A percentile compares a stretch with the other conserved stretches of the same genome.
phyloP scores from a whole-genome alignment of 129 eudicot genomes.

The Centaurea solstitialis region DNA sequence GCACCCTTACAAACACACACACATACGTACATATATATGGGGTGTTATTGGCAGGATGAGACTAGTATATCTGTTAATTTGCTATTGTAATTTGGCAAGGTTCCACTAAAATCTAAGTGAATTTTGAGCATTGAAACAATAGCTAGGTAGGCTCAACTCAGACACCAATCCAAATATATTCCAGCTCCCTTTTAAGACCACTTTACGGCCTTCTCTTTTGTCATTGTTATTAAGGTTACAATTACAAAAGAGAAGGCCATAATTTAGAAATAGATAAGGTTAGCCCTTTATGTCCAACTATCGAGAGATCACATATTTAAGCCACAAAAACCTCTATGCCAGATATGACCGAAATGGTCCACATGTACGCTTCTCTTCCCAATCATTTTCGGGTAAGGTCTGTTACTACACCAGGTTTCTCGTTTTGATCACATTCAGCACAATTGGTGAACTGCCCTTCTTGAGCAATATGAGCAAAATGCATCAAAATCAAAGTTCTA shows the following conservation, averaged over 20 bases:
- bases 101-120: not conserved
- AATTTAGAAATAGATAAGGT: not conserved
- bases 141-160: not conserved
- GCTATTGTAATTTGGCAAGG: not conserved
- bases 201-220: not conserved
- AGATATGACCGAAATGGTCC: not conserved
- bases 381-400: not conserved
- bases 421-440: not conserved
- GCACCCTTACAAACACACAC: not conserved
- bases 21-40: not conserved
- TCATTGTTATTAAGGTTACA: not conserved
- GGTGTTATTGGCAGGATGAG: not conserved
- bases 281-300: not conserved
- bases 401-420: not conserved
- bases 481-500: too few relatives aligned
- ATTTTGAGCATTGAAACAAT: not conserved
- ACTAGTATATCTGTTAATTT: not conserved
- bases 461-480: not conserved
- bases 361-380: not conserved
- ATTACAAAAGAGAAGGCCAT: too few relatives aligned
- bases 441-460: not conserved
- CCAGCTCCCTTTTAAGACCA: not conserved
- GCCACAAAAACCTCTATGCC: not conserved
- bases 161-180: not conserved
- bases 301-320: not conserved